phyloP scores from a whole-genome alignment of 257 asterid species.

The Ilex asprella region DNA sequence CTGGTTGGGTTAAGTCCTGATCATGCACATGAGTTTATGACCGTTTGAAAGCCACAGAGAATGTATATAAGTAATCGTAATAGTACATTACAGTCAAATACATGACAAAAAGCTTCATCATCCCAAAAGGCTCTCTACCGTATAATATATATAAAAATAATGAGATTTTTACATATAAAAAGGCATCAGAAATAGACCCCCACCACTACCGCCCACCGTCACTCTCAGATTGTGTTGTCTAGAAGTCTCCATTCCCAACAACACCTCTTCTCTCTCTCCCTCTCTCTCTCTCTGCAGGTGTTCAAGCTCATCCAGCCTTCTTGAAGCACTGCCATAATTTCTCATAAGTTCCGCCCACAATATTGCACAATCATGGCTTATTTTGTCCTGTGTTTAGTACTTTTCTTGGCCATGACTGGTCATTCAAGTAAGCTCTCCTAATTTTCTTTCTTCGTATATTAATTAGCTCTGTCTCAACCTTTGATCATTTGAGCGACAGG shows the following conservation, averaged over 20 bases:
- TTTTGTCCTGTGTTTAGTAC: background rate
- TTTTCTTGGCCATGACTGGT: slow-evolving; percentile 1
- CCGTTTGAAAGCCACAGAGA: background rate
- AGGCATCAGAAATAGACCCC: background rate
- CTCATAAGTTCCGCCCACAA: background rate
- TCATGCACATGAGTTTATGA: background rate
- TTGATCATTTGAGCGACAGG: background rate
- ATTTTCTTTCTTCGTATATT: background rate
- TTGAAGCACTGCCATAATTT: background rate
- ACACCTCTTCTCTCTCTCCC: background rate
- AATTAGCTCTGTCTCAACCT: background rate
- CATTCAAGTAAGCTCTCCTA: background rate
- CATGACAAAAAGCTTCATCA: background rate
- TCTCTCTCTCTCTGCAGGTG: background rate
- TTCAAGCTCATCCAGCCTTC: background rate
- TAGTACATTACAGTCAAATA: background rate
- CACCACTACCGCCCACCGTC: background rate
- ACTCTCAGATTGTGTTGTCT: background rate
- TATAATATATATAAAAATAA: too few species aligned
- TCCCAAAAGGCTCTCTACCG: background rate
- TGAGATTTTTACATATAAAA: background rate
- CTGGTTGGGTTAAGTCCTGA: background rate
- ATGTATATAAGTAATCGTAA: background rate
- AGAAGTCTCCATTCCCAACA: background rate
- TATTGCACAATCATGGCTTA: background rate